These are phyloP conservation scores for Serendipita sp. DNA, from an alignment of 768 basidiomycete species.

Conservation along the genomic window DNA sequence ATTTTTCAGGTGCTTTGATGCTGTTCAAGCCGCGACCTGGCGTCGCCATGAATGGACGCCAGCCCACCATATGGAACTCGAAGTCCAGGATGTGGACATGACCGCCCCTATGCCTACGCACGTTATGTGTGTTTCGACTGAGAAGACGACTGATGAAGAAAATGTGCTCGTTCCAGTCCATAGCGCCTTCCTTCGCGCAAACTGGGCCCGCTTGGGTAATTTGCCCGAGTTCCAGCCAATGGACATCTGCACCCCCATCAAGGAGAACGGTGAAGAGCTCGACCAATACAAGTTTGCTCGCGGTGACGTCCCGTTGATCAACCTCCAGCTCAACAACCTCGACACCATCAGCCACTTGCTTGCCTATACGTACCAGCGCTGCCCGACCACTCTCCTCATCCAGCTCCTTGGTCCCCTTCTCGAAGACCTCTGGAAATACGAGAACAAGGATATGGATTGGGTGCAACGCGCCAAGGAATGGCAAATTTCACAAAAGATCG, in stretches of 20 bases:
- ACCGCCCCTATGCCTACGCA: neutral
- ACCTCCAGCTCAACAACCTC: neutral
- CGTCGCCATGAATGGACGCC: neutral
- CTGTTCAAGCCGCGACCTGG: neutral
- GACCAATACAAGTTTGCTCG: neutral
- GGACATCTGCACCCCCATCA: conserved; percentile 4
- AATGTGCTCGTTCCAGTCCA: conserved; percentile 1
- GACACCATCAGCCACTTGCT: neutral
- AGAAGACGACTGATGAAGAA: neutral
- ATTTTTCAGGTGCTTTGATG: neutral
- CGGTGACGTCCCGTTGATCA: neutral
- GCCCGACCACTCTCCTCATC: neutral
- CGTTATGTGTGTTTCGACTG: neutral
- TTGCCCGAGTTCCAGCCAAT: neutral
- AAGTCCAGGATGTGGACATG: neutral
- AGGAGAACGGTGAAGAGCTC: neutral
- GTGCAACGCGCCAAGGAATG: neutral
- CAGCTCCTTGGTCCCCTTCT: neutral
- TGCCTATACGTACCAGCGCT: neutral
- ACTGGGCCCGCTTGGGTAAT: neutral
- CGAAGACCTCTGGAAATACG: neutral
- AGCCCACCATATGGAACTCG: neutral
- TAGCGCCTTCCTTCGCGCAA: neutral
- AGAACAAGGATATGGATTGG: neutral
- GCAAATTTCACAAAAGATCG: neutral